phyloP scores from a whole-genome alignment of 177 flowering plant genomes.

The Tripterygium wilfordii region DNA sequence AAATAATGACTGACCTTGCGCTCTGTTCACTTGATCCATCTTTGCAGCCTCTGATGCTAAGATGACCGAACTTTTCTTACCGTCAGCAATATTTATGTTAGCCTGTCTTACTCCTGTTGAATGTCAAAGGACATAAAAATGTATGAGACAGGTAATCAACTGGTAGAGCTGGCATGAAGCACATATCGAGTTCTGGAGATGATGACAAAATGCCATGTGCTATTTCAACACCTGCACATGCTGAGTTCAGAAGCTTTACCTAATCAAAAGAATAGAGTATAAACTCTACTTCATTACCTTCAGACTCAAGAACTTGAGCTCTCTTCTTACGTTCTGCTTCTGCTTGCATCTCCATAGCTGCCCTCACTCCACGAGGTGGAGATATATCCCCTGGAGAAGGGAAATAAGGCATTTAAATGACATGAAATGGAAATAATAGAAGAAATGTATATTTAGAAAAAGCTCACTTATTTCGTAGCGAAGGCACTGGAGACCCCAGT shows the following conservation, averaged over 20 bases:
- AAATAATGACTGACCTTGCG: slow-evolving; percentile 35
- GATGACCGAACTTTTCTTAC: slow-evolving; percentile 61
- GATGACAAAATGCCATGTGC: neutral
- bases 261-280: neutral
- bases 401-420: neutral
- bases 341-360: slow-evolving; percentile 95
- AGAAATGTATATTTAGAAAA: neutral
- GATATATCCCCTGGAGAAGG: slow-evolving; percentile 51
- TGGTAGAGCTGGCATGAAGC: too few relatives aligned
- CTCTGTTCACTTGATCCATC: slow-evolving; percentile 62
- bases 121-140: slow-evolving; percentile 3
- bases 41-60: slow-evolving; percentile 71
- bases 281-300: slow-evolving; percentile 38
- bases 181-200: too few relatives aligned
- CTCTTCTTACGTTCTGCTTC: slow-evolving; percentile 91
- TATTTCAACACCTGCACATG: too few relatives aligned
- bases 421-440: neutral
- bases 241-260: too few relatives aligned
- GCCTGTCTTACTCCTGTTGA: slow-evolving; percentile 83
- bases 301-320: slow-evolving; percentile 84
- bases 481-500: slow-evolving; percentile 60
- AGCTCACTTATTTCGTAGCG: slow-evolving; percentile 62
- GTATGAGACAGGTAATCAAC: too few relatives aligned
- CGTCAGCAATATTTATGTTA: slow-evolving; percentile 75
- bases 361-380: slow-evolving; percentile 66